Base-by-base conservation (phyloP, 1,139 yeast species). In the Yueomyces sp. region DNA sequence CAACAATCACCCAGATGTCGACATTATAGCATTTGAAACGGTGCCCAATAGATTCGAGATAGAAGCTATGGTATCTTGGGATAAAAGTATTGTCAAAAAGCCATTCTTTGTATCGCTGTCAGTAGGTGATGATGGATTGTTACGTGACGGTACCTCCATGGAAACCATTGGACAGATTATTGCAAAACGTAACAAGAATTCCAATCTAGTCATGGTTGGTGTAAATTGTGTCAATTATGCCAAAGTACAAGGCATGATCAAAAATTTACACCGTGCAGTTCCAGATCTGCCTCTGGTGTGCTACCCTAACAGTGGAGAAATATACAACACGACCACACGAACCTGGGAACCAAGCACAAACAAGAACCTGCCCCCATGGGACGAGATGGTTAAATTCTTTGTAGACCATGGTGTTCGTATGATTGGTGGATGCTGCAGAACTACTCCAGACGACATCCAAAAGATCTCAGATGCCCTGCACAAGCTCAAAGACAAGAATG, bases 131-230 rank as follows among this genome's bases (percentile, higher is more conserved):
- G 37, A 48, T 36, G 56, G 57, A 12, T 44, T 48, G 6, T 41
- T 57, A 37, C 50, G 62, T 42, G 62, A 56, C 40, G 60, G 60
- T 4, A 53, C 60, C 5, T 45, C 59, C 7, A 48, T 54, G 51
- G 44, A 46, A 28, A 49, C 50, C 38, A 46, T 56, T 27, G 55
- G 50, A 3, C 40, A 45, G 4, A 35, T 49, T 8, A 45, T 52
- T 38, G 50, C 70, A 69, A n/a, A 64, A 63, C 37, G 46, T 25
- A 46, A 76, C 73, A 32, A 47, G 34, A 52, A 55, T 38, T 45
- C 49, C 7, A 54, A 56, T 41, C 47, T 57, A 8, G 7, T 48
- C 26, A 37, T 51, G 12, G 36, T 53, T 29, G 62, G 62, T 4
- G 52, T 53, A 26, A 57, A 57, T 41, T 57, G 62, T 41, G 54